Conservation (phyloP, 2,329 filamentous ascomycete genomes). For the Xylaria polymorpha region DNA sequence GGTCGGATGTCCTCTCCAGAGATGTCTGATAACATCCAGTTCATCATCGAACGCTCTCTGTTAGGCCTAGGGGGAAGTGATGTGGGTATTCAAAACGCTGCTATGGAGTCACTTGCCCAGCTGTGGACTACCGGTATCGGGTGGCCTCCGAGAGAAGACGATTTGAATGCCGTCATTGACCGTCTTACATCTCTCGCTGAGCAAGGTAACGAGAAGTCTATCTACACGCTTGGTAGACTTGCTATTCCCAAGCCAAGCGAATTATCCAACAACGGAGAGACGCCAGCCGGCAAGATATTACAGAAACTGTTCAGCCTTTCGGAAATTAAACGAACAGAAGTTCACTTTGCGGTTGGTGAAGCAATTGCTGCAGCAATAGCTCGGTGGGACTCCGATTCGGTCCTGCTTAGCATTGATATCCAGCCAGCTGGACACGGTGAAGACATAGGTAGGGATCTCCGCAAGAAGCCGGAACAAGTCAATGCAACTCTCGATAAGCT, state of each 20-base stretch:
- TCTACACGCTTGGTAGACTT: conserved; percentile 81
- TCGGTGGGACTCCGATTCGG: conserved; percentile 85
- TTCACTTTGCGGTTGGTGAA: conserved; percentile 91
- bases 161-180: conserved; percentile 71
- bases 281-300: conserved; percentile 66
- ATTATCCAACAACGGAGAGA: conserved; percentile 50
- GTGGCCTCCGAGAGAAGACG: conserved; percentile 47
- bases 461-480: conserved; percentile 57
- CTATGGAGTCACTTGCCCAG: conserved; percentile 49
- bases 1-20: conserved; percentile 38
- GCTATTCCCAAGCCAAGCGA: conserved; percentile 65
- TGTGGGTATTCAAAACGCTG: conserved; percentile 44
- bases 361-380: conserved; percentile 81
- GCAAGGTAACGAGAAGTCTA: conserved; percentile 78
- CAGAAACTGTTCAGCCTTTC: conserved; percentile 79
- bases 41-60: conserved; percentile 40
- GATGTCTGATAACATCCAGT: conserved; percentile 43
- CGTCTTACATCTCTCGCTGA: conserved; percentile 74
- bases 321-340: conserved; percentile 85
- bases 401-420: conserved; percentile 81
- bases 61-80: conserved; percentile 39
- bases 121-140: conserved; percentile 50
- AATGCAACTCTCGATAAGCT: conserved; percentile 75
- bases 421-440: conserved; percentile 61
- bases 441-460: conserved; percentile 48